A percentile compares a stretch with the other conserved stretches of the same genome.
Conservation (phyloP, 164 flowering plant species). For the Pachysandra terminalis region DNA sequence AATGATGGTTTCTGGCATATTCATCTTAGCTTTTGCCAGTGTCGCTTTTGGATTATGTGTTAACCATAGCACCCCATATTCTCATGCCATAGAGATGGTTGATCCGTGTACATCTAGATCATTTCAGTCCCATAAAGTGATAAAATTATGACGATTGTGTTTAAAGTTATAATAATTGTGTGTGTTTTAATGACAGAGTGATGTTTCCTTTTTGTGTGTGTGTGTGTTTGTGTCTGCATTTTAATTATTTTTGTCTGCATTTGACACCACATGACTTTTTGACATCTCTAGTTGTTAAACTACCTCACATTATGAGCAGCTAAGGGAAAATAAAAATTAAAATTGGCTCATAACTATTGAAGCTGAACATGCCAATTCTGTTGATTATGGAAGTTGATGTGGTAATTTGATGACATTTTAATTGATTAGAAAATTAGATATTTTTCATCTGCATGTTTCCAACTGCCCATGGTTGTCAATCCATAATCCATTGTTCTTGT, state of each 20-base stretch:
- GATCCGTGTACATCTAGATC: no score
- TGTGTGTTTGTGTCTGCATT: no score
- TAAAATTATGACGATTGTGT: no score
- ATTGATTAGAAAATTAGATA: neutral
- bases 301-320: neutral
- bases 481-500: slow-evolving; percentile 6
- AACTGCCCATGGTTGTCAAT: neutral
- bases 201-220: no score
- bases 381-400: slow-evolving; percentile 6
- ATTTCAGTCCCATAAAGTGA: no score
- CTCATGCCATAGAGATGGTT: no score
- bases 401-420: neutral
- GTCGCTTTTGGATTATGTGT: neutral
- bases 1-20: neutral
- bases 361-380: neutral
- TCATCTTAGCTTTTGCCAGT: neutral
- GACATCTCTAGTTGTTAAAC: no score
- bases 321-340: neutral
- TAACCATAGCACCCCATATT: no score
- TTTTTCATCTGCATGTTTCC: neutral
- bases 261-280: no score
- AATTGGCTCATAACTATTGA: neutral
- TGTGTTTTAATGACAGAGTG: no score
- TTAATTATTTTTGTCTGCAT: no score
- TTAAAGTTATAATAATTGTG: no score